Base-by-base conservation (phyloP, 2,329 filamentous ascomycete genomes). In the Monosporascus sp. region DNA sequence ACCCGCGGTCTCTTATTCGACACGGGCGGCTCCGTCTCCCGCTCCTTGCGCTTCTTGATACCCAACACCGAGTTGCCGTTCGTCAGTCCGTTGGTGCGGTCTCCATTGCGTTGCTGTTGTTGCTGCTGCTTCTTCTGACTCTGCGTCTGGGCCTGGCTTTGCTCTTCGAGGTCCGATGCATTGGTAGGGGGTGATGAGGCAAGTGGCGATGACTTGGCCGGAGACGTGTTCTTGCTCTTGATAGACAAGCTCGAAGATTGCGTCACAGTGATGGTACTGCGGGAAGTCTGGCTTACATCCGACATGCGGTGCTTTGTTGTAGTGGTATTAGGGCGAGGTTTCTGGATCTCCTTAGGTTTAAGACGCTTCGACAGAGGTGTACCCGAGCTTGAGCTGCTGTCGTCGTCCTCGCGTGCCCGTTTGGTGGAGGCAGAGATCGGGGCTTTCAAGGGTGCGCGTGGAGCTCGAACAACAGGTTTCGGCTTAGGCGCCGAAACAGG, bases 141-240 rank as follows among this genome's bases (percentile, higher is more conserved):
- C 24, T 43, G 49, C 3, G 22, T 50, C 14, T n/a, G 22, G 19
- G 14, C 17, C 37, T 50, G 37, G 19, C 37, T 37, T 7, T 60
- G 62, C 7, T 77, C 72, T 31, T 84, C 82, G 38, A 85, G 69
- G 53, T 86, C 83, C 1, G 82, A 85, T 1, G 82, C 84, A 57
- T 86, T 86, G 7, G 83, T 85, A 0, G 83, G 83, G 14, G 83
- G 82, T 7, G 83, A 86, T 1, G 82, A 82, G n/a, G 82, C 82
- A 19, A 86, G 71, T 4, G 83, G 84, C 9, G 84, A 86, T 2
- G 84, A 86, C 65, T 86, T 86, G 49, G 74, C 74, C 0, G 81
- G 82, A 7, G 81, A 84, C 0, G 78, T 84, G 56, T 76, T 74
- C 67, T 81, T 81, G 63, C 70, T 73, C 65, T 75, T 79, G 53